A percentile compares a stretch with the other conserved stretches of the same genome.
phyloP scores from a whole-genome alignment of 1,284 basidiomycete species.

The Coriolopsis trogii region DNA sequence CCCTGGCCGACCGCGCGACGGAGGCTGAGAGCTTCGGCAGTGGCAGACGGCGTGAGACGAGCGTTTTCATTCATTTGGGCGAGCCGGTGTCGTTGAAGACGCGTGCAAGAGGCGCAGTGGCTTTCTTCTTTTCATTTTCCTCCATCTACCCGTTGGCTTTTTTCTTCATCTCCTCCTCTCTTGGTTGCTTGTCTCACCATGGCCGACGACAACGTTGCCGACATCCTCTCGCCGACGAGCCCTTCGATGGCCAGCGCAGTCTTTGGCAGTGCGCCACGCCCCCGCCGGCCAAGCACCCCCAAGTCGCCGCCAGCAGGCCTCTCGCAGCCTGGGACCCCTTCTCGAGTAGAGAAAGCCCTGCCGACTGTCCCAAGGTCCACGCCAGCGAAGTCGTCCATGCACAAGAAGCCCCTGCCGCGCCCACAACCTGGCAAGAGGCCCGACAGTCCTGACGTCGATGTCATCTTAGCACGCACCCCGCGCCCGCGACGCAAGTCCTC shows the following conservation, averaged over 20 bases:
- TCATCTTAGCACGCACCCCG: conserved; percentile 49
- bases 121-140: background rate
- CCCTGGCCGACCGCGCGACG: background rate
- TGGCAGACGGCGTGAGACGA: background rate
- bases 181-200: background rate
- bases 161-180: background rate
- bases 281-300: conserved; percentile 23
- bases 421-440: conserved; percentile 19
- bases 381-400: background rate
- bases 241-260: conserved; percentile 19
- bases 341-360: conserved; percentile 12
- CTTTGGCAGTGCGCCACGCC: conserved; percentile 25
- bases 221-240: conserved; percentile 20
- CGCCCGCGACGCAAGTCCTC: conserved; percentile 40
- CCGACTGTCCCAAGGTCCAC: conserved; percentile 8
- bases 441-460: conserved; percentile 51
- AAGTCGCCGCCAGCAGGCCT: conserved; percentile 11
- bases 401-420: conserved; percentile 1
- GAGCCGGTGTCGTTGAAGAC: conserved; percentile 15
- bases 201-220: conserved; percentile 9
- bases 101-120: background rate
- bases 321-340: background rate
- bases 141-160: background rate
- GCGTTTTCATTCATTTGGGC: conserved; percentile 1
- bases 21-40: background rate